These are phyloP conservation scores for Rhypophila decipiens DNA, from an alignment of 495 filamentous ascomycete genomes.

Conservation along the genomic window DNA sequence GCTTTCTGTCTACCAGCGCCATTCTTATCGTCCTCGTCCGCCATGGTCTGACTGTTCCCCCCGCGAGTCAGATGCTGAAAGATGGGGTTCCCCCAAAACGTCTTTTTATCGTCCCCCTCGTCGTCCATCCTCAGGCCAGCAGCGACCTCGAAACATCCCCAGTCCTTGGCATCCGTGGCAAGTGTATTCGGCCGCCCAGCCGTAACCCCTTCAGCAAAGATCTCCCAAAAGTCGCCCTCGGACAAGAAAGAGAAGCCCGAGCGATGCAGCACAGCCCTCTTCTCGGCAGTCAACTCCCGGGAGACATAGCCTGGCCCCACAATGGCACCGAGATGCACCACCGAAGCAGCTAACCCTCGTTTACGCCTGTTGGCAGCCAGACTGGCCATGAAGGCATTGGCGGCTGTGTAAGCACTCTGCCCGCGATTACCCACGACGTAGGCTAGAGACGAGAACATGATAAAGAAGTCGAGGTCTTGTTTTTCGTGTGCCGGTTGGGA, in stretches of 20 bases:
- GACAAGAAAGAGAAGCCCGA: slow-evolving; percentile 21
- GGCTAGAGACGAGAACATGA: slow-evolving; percentile 36
- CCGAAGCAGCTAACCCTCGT: slow-evolving; percentile 31
- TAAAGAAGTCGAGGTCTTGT: slow-evolving; percentile 57
- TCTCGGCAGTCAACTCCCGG: too few relatives aligned
- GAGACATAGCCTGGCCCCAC: slow-evolving; percentile 41
- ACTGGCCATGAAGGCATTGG: slow-evolving; percentile 50
- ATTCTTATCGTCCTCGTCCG: too few relatives aligned
- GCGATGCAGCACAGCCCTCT: too few relatives aligned
- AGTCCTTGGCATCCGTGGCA: too few relatives aligned
- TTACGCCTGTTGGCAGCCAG: slow-evolving; percentile 23
- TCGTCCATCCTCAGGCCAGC: too few relatives aligned
- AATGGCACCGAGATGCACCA: slow-evolving; percentile 40
- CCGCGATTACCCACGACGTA: slow-evolving; percentile 43
- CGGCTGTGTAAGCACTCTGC: slow-evolving; percentile 54
- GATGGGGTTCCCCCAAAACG: too few relatives aligned
- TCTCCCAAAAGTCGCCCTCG: slow-evolving; percentile 14
- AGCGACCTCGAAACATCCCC: too few relatives aligned
- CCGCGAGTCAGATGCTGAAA: too few relatives aligned
- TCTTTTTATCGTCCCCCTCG: too few relatives aligned
- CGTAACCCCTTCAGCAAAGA: slow-evolving; percentile 10
- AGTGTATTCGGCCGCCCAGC: too few relatives aligned
- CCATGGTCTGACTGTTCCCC: too few relatives aligned
- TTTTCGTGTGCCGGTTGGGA: slow-evolving; percentile 12
- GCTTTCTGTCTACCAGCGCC: too few relatives aligned